Base-by-base conservation (phyloP, 2,329 filamentous ascomycete genomes). In the Erysiphe neolycopersici region DNA sequence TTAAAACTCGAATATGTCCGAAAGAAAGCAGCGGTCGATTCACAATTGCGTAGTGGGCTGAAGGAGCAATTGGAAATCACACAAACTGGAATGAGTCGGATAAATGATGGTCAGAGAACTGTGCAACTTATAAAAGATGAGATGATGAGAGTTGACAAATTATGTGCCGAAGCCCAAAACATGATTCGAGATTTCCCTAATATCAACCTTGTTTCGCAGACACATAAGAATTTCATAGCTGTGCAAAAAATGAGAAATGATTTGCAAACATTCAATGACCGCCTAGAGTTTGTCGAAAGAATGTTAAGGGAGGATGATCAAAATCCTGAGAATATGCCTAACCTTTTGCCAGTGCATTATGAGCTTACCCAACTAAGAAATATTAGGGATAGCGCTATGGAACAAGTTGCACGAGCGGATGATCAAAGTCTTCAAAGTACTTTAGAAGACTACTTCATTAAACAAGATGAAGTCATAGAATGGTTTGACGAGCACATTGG, bases 401-500 rank as follows among this genome's bases (percentile, higher is more conserved):
- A 93, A 56, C 89, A 98, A 67, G 93, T 95, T 56, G 75, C 78
- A 56, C 69, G 76, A 50, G 73, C 78, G 12, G 69, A 76, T 48
- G 81, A 89, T 54, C 59, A 64, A 9, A 76, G 79, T 51, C 66
- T 89, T 46, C 78, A 87, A 58, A 71, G 71, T 42, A 95, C 87
- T 2, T 62, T 98, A 42, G 75, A 84, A 54, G 84, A 94, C 58
- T 87, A 91, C 61, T 98, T 98, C 59, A 68, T 76, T 45, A 71
- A 79, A 17, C 62, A 98, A 45, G 85, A 95, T 60, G 76, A 81
- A 44, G 78, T 84, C 17, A 77, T 98, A 49, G 81, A 84, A 51
- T 84, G 80, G 76, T 98, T 98, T 56, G 87, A 98, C 61, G 84
- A 92, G 57, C 85, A 95, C 60, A 72, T 98, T 46, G 85, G 82